Evolutionary conservation across 495 filamentous ascomycete genomes (phyloP), one percentile per base, ranked within the genome.

Genomic region (Pyronema domesticum): DNA sequence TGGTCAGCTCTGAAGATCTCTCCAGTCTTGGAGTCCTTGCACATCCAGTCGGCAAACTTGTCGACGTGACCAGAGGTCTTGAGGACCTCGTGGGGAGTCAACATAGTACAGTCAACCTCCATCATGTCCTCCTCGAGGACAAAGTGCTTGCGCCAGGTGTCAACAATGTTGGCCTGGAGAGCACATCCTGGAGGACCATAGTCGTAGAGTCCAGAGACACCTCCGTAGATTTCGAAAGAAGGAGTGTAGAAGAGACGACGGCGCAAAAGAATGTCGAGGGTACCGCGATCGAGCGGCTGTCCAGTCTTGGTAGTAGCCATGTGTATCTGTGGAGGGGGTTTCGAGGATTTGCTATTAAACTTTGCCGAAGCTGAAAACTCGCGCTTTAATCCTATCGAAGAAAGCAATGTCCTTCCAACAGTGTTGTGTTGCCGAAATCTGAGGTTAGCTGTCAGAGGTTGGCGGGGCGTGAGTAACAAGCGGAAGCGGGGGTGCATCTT

Each of bases 41-140:
- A 94, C 89, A 95, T 95, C 86, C 86, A 95, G 68, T 96, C 93
- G 60, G 87, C 83, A 68, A 96, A 98, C 68, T 93, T 93, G 59
- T 95, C 91, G 51, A 96, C 91, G 70, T 98, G 91, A 55, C 93
- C 91, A 65, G 81, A 86, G 19, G 91, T 96, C 77, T 95, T 94
- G 45, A 98, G 74, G 9, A 96, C 85, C 40, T 89, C 85, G 56
- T 86, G 76, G 18, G 91, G 91, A 51, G 86, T 93, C 59, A 93
- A 67, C 68, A 83, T 84, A 10, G 79, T 85, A 68, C 83, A 88
- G 68, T 93, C 86, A 39, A 93, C 78, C 70, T 93, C 86, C 44
- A 93, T 73, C 85, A 91, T 89, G 68, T 89, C 82, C 70, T 91
- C 86, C 73, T 91, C 85, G 18, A 85, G 73, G 39, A 91, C 76